Conservation (phyloP, 1,284 basidiomycete species). For the Ganoderma multipileum region DNA sequence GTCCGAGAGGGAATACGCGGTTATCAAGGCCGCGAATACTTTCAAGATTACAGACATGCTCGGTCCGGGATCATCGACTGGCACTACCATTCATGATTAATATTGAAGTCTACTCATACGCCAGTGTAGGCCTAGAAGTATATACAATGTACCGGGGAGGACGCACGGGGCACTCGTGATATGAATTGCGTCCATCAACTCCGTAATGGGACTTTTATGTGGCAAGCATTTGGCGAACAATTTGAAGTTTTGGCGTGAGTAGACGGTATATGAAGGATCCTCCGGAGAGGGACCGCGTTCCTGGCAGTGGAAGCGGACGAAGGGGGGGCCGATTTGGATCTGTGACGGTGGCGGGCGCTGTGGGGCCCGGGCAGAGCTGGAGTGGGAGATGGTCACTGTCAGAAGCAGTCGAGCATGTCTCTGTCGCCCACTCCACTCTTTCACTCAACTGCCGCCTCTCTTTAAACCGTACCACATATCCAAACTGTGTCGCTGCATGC, state of each 20-base stretch:
- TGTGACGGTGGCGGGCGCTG: conserved; percentile 8
- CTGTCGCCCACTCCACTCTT: conserved; percentile 25
- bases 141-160: background rate
- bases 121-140: no score
- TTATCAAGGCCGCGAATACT: conserved; percentile 48
- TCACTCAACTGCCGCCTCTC: conserved; percentile 25
- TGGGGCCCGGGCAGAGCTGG: no score
- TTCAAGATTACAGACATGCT: conserved; percentile 38
- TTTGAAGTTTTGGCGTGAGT: background rate
- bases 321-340: conserved; percentile 5
- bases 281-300: background rate
- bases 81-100: conserved; percentile 4
- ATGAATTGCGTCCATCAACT: conserved; percentile 3
- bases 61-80: conserved; percentile 25
- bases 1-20: conserved; percentile 61
- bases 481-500: conserved; percentile 41
- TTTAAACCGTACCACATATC: conserved; percentile 2
- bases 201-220: no score
- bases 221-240: background rate
- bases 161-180: background rate
- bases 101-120: background rate
- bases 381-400: background rate
- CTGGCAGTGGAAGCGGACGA: background rate
- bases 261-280: background rate
- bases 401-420: conserved; percentile 7